Evolutionary conservation across 768 basidiomycete genomes (phyloP).

Genomic region (Kwoniella newhampshirensis): DNA sequence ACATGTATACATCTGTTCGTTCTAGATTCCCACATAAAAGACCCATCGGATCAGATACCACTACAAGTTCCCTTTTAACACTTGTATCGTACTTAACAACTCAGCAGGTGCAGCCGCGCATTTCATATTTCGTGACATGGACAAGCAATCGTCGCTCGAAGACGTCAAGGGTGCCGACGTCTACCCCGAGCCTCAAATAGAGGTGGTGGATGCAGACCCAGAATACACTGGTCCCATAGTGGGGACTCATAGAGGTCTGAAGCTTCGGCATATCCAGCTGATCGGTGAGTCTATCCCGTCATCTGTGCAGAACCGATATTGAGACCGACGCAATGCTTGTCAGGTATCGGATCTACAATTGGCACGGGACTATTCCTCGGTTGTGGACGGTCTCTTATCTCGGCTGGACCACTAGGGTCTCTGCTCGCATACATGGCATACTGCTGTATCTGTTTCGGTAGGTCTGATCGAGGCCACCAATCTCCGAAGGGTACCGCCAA

Average conservation of each 20-base stretch:
- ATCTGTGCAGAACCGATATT: background rate
- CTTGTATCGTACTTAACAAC: too few species aligned
- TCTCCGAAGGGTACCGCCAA: background rate
- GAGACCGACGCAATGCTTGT: background rate
- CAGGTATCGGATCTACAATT: slow-evolving; percentile 11
- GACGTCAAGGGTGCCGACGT: slow-evolving; percentile 5
- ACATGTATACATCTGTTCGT: too few species aligned
- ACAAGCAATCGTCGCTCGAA: slow-evolving; percentile 6
- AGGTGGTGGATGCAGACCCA: slow-evolving; percentile 4
- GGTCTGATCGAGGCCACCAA: too few species aligned
- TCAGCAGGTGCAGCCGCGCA: too few species aligned
- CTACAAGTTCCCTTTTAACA: too few species aligned
- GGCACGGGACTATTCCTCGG: slow-evolving; percentile 14
- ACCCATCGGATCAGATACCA: too few species aligned
- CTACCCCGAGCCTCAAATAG: background rate
- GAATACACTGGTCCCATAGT: background rate
- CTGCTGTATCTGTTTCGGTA: slow-evolving; percentile 11
- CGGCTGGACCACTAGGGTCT: slow-evolving; percentile 10
- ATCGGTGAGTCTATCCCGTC: slow-evolving; percentile 6
- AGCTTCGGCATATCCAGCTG: slow-evolving; percentile 9
- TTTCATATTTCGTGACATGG: too few species aligned
- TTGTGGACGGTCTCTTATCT: slow-evolving; percentile 9
- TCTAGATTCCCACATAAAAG: too few species aligned
- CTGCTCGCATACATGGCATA: slow-evolving; percentile 7
- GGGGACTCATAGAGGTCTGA: slow-evolving; percentile 1